phyloP scores from a whole-genome alignment of 805 yeast species.

The Ogataea salicorniae region DNA sequence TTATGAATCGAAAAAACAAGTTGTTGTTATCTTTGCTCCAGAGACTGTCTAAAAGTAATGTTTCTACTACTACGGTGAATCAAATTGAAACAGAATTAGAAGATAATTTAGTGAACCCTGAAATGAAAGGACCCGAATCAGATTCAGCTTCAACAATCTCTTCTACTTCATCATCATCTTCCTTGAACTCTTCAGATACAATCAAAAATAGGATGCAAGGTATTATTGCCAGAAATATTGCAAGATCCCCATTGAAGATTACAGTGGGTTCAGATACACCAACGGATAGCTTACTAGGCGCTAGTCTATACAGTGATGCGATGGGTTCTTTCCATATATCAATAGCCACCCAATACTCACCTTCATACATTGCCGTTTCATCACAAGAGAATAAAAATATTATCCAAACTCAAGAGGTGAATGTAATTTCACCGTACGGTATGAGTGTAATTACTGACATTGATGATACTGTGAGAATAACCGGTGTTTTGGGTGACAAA shows the following conservation, averaged over 20 bases:
- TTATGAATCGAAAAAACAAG: constrained; percentile 64
- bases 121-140: constrained; percentile 15
- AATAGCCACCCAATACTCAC: constrained; percentile 52
- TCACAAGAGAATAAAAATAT: constrained; percentile 44
- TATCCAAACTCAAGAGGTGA: constrained; percentile 40
- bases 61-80: constrained; percentile 25
- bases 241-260: constrained; percentile 49
- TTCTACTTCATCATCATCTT: constrained; percentile 8
- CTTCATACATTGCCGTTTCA: constrained; percentile 51
- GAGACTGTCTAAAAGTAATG: constrained; percentile 48
- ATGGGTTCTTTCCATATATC: constrained; percentile 62
- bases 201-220: constrained; percentile 63
- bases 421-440: constrained; percentile 41
- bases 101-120: constrained; percentile 28
- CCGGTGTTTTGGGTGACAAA: constrained; percentile 89
- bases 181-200: constrained; percentile 21
- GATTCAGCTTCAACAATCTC: constrained; percentile 18
- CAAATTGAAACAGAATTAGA: constrained; percentile 36
- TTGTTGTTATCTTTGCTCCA: constrained; percentile 63
- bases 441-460: constrained; percentile 81
- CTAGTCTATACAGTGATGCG: constrained; percentile 48
- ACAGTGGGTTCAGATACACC: constrained; percentile 48
- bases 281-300: constrained; percentile 24
- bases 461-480: constrained; percentile 87
- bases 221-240: constrained; percentile 63